A percentile compares a stretch with the other conserved stretches of the same genome.
These are phyloP conservation scores for Gaeumannomyces tritici DNA, from an alignment of 2,329 filamentous ascomycete species.

Conservation along the genomic window DNA sequence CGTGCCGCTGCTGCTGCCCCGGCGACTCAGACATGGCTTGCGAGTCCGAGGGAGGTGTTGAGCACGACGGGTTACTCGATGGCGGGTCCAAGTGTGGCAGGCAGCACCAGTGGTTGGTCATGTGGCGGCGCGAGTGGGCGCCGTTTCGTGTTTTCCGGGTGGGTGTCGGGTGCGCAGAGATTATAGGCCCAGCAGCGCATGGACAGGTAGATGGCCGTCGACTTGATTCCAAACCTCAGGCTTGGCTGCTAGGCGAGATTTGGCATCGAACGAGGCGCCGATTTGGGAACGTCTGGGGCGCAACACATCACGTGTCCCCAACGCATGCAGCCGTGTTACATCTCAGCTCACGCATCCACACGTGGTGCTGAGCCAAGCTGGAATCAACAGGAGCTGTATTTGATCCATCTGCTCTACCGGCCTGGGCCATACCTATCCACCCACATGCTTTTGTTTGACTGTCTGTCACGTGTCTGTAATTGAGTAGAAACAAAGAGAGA, in stretches of 20 bases:
- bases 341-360: too few relatives aligned
- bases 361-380: too few relatives aligned
- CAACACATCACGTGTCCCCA: too few relatives aligned
- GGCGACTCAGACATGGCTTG: not conserved
- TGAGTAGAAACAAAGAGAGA: not conserved
- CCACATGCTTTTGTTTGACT: not conserved
- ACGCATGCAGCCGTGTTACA: too few relatives aligned
- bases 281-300: too few relatives aligned
- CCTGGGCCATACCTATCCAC: not conserved
- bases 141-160: not conserved
- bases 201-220: too few relatives aligned
- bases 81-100: too few relatives aligned
- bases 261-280: not conserved
- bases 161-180: not conserved
- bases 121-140: too few relatives aligned
- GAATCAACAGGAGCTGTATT: not conserved
- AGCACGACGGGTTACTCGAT: too few relatives aligned
- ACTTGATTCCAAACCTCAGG: not conserved
- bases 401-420: not conserved
- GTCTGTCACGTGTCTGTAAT: not conserved
- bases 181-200: not conserved
- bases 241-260: not conserved
- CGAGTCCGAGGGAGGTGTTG: not conserved
- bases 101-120: too few relatives aligned
- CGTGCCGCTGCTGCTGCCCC: too few relatives aligned